These are phyloP conservation scores for Cenchrus fungigraminus DNA, from an alignment of 176 grass and related monocot genomes.

Conservation along the genomic window DNA sequence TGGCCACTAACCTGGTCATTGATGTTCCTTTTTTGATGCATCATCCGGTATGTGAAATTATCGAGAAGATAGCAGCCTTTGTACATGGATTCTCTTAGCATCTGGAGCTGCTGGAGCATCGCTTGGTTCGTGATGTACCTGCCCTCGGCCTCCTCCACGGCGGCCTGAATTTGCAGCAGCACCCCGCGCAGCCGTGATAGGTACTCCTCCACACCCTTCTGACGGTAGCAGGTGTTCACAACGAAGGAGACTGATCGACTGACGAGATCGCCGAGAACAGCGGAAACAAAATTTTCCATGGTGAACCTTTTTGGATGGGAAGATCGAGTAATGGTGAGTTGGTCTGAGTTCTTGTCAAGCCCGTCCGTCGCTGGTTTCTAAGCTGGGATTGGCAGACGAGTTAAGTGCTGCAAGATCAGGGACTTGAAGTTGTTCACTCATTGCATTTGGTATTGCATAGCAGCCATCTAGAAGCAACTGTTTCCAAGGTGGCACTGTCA, in stretches of 20 bases:
- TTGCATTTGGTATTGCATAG: too few relatives aligned
- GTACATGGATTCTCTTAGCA: slow-evolving; percentile 10
- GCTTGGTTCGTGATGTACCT: slow-evolving; percentile 25
- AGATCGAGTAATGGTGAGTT: background rate
- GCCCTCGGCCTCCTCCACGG: slow-evolving; percentile 15
- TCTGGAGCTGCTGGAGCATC: slow-evolving; percentile 31
- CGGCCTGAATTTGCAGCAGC: background rate
- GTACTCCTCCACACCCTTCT: background rate
- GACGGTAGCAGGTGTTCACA: slow-evolving; percentile 1
- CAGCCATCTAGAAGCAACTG: too few relatives aligned
- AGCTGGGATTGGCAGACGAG: too few relatives aligned
- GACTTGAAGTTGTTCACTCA: too few relatives aligned
- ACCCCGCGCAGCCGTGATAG: background rate
- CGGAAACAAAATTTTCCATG: slow-evolving; percentile 22
- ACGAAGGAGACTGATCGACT: slow-evolving; percentile 14
- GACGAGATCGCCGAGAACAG: slow-evolving; percentile 10
- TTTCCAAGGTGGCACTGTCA: too few relatives aligned
- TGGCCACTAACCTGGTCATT: background rate
- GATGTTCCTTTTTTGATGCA: background rate
- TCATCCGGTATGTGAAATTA: background rate
- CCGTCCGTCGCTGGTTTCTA: too few relatives aligned
- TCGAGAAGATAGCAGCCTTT: slow-evolving; percentile 33
- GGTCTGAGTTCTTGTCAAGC: background rate
- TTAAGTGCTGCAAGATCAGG: too few relatives aligned
- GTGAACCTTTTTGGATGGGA: background rate